Base-by-base conservation (phyloP, 768 basidiomycete species). In the Kwoniella sp. region DNA sequence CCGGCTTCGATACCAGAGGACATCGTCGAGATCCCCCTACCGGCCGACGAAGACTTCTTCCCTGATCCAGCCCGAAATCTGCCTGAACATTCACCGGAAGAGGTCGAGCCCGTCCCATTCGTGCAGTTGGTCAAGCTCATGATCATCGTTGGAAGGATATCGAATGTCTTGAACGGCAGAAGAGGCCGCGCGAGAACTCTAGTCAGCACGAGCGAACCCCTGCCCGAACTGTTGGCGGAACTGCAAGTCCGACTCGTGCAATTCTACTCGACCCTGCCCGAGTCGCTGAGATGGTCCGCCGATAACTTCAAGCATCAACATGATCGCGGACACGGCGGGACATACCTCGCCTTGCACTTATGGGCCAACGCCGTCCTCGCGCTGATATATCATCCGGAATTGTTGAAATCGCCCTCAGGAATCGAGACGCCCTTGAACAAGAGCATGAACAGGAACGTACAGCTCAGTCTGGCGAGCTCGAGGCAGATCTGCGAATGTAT, bases 401-500 rank as follows among this genome's bases (percentile, higher is more conserved):
- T 80, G 29, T 63, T 80, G 26, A 73, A 75, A 41, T 66, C 67
- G 22, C 79, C 79, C 0, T 68, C 65, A 26, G 79, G 79, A 1
- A 69, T 69, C 31, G 79, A 80, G 37, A 80, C 79, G 5, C 79
- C 79, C 0, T 67, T 80, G 63, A 76, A 72, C 29, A 54, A 61
- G 41, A 69, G 70, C 20, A 75, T 80, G 73, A 68, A 65, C 38
- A 65, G 74, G 47, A 75, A 74, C 50, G 63, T 77, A 48, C 69
- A 74, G 54, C 67, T 80, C 8, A 61, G 71, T 29, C 58, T 80
- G 23, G 73, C 73, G 2, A 69, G 67, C 29, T 69, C 70, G 20
- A 61, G 77, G 30, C 74, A 72, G 54, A 79, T 80, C 17, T 76
- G 74, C 67, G 79, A 80, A 63, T 78, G 77, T 60, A 77, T 78